Evolutionary conservation across 306 rosid species (phyloP).

Genomic region (Adenanthera pavonina): DNA sequence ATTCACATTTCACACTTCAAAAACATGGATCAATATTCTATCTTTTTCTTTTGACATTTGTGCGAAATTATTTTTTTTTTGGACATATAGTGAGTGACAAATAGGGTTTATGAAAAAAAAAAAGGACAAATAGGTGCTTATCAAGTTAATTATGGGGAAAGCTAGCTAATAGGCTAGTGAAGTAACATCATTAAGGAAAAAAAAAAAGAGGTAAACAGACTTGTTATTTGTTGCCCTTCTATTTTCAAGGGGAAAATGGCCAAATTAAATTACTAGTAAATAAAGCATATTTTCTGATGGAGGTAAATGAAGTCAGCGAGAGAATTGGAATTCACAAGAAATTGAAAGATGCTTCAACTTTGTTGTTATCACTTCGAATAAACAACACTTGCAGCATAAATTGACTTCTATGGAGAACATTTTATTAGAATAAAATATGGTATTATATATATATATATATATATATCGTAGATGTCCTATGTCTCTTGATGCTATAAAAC

Average conservation of each 20-base stretch:
- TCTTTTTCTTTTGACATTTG: neutral
- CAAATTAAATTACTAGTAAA: neutral
- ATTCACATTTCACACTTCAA: neutral
- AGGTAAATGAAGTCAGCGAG: conserved; percentile 2
- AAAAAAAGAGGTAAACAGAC: neutral
- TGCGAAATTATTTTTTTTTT: neutral
- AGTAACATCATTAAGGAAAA: too few relatives aligned
- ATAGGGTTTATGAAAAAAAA: too few relatives aligned
- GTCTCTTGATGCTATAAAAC: conserved; percentile 20
- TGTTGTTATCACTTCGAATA: neutral
- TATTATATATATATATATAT: neutral
- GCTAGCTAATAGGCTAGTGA: too few relatives aligned
- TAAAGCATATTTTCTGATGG: neutral
- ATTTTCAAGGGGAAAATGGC: neutral
- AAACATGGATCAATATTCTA: too few relatives aligned
- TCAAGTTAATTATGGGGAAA: neutral
- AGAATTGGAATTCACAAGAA: neutral
- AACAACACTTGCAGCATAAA: neutral
- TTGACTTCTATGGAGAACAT: conserved; percentile 1
- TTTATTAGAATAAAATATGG: neutral
- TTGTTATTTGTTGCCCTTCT: neutral
- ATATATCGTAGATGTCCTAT: neutral
- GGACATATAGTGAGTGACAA: too few relatives aligned
- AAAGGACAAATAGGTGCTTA: neutral
- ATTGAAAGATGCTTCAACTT: neutral